phyloP scores from a whole-genome alignment of 2,329 filamentous ascomycete genomes.

The Monosporascus sp. region DNA sequence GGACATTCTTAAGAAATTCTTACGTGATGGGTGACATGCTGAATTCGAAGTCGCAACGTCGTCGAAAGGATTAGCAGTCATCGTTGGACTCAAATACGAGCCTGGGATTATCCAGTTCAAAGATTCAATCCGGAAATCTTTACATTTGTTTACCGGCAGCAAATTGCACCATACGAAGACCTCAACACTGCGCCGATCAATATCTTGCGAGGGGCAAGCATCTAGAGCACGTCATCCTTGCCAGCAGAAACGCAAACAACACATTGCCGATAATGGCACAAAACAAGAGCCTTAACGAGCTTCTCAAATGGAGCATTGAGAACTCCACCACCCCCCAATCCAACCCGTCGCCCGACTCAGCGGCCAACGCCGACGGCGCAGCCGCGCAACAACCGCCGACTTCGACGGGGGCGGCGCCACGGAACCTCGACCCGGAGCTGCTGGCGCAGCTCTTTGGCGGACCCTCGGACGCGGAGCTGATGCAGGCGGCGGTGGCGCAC shows the following conservation, averaged over 20 bases:
- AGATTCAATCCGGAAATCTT: no score
- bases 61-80: not conserved
- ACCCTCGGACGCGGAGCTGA: constrained; percentile 84
- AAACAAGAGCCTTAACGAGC: constrained; percentile 63
- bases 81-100: not conserved
- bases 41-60: not conserved
- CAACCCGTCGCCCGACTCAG: not conserved
- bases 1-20: not conserved
- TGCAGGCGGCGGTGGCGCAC: constrained; percentile 77
- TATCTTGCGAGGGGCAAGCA: not conserved
- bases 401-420: constrained; percentile 23
- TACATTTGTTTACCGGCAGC: no score
- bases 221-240: not conserved
- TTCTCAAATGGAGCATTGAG: constrained; percentile 71
- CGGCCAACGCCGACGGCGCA: not conserved
- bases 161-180: no score
- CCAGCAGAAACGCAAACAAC: constrained; percentile 1
- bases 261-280: constrained; percentile 32
- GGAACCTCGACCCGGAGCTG: constrained; percentile 58
- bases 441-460: constrained; percentile 74
- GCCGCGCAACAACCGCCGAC: constrained; percentile 12
- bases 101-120: no score
- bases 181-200: not conserved
- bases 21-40: not conserved
- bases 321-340: constrained; percentile 28